These are phyloP conservation scores for Pseudogymnoascus sp. DNA, from an alignment of 2,329 filamentous ascomycete species.

Conservation along the genomic window DNA sequence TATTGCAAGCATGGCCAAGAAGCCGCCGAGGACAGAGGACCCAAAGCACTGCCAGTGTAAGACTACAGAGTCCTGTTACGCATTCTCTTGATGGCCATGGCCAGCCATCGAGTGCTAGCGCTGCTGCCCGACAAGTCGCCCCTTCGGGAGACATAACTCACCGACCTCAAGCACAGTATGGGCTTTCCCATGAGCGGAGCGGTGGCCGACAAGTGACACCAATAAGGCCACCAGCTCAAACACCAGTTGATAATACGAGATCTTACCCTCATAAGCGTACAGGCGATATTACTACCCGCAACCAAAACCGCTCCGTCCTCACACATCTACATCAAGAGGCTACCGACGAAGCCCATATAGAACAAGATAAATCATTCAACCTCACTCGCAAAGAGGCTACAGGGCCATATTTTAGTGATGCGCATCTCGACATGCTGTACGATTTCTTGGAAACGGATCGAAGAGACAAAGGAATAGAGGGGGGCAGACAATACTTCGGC, in stretches of 20 bases:
- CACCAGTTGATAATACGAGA: not conserved
- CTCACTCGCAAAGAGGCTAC: not conserved
- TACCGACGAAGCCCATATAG: not conserved
- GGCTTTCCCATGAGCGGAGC: not conserved
- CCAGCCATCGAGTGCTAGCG: not conserved
- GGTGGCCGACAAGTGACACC: not conserved
- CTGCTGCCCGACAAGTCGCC: not conserved
- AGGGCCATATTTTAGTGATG: not conserved
- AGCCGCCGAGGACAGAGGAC: not conserved
- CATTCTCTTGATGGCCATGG: not conserved
- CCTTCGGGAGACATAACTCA: not conserved
- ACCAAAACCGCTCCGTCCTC: not conserved
- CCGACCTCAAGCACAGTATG: not conserved
- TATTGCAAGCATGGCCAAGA: conserved; percentile 27
- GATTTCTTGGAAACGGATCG: not conserved
- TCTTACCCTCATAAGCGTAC: not conserved
- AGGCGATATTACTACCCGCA: not conserved
- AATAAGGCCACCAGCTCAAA: not conserved
- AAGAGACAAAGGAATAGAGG: not conserved
- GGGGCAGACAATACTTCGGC: not conserved
- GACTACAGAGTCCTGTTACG: not conserved
- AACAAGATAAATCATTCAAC: not conserved
- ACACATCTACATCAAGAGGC: not conserved
- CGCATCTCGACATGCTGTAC: not conserved
- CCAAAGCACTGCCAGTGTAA: not conserved